These are phyloP conservation scores for Zopfia rhizophila DNA, from an alignment of 2,329 filamentous ascomycete species.

Conservation along the genomic window DNA sequence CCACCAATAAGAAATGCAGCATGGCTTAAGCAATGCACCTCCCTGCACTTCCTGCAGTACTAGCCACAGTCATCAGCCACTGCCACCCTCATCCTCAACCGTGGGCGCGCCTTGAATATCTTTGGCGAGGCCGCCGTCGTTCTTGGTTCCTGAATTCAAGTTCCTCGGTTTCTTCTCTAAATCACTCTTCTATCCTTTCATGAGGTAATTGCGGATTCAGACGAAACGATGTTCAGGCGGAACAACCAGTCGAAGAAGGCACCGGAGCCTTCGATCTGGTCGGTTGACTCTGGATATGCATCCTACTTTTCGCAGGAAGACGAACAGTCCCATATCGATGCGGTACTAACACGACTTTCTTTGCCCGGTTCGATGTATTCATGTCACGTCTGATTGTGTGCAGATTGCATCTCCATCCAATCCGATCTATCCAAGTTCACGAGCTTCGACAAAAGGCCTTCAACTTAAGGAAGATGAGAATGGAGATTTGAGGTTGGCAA, in stretches of 20 bases:
- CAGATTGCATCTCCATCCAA: too few relatives aligned
- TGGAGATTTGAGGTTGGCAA: slow-evolving; percentile 12
- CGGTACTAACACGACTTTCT: too few relatives aligned
- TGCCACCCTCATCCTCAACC: slow-evolving; percentile 34
- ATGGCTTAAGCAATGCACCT: too few relatives aligned
- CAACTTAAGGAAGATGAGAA: not conserved
- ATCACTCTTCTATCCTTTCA: too few relatives aligned
- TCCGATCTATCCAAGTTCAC: not conserved
- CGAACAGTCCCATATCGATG: slow-evolving; percentile 17
- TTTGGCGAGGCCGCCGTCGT: slow-evolving; percentile 12
- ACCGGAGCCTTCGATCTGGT: slow-evolving; percentile 40
- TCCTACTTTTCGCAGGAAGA: slow-evolving; percentile 32
- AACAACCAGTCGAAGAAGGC: slow-evolving; percentile 25
- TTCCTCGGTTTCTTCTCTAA: too few relatives aligned
- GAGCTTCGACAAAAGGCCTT: not conserved
- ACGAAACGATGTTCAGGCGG: not conserved
- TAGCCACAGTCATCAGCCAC: slow-evolving; percentile 37
- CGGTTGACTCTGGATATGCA: slow-evolving; percentile 47
- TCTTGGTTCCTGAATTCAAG: slow-evolving; percentile 6
- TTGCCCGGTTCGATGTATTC: too few relatives aligned
- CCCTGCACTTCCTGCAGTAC: too few relatives aligned
- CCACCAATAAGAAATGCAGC: too few relatives aligned
- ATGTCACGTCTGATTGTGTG: too few relatives aligned
- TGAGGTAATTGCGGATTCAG: too few relatives aligned
- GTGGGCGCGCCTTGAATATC: slow-evolving; percentile 13